phyloP scores from a whole-genome alignment of 2,329 filamentous ascomycete genomes.

The Sporothrix globosa region DNA sequence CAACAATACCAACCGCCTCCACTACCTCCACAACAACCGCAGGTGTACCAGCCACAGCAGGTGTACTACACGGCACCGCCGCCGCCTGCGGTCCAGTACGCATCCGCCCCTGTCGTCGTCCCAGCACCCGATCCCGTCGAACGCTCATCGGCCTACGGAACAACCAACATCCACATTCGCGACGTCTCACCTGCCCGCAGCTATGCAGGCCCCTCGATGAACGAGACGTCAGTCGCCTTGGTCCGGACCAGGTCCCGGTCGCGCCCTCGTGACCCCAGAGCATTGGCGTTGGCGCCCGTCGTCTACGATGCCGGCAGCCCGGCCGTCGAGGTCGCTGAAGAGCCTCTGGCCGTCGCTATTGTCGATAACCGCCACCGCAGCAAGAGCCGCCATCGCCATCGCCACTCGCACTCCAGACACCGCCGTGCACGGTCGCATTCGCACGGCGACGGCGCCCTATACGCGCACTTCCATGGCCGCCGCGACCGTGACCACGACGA shows the following conservation, averaged over 20 bases:
- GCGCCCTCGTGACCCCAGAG: constrained; percentile 21
- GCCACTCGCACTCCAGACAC: constrained; percentile 19
- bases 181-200: constrained; percentile 52
- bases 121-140: not conserved
- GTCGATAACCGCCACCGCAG: constrained; percentile 36
- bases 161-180: constrained; percentile 51
- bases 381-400: constrained; percentile 26
- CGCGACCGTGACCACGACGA: constrained; percentile 62
- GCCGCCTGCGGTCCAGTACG: constrained; percentile 33
- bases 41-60: constrained; percentile 36
- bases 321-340: constrained; percentile 43
- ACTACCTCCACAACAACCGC: constrained; percentile 43
- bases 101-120: constrained; percentile 7
- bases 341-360: constrained; percentile 49
- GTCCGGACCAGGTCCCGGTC: constrained; percentile 35
- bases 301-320: constrained; percentile 47
- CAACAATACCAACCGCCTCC: constrained; percentile 36
- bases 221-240: constrained; percentile 14
- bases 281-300: constrained; percentile 42
- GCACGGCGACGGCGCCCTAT: constrained; percentile 63
- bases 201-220: constrained; percentile 34
- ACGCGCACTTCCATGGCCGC: constrained; percentile 67
- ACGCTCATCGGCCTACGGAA: constrained; percentile 39
- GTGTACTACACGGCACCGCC: constrained; percentile 40
- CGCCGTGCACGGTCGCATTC: constrained; percentile 40